Evolutionary conservation across 2,329 filamentous ascomycete genomes (phyloP), one percentile per base, ranked within the genome.

Genomic region (Colletotrichum tabaci): DNA sequence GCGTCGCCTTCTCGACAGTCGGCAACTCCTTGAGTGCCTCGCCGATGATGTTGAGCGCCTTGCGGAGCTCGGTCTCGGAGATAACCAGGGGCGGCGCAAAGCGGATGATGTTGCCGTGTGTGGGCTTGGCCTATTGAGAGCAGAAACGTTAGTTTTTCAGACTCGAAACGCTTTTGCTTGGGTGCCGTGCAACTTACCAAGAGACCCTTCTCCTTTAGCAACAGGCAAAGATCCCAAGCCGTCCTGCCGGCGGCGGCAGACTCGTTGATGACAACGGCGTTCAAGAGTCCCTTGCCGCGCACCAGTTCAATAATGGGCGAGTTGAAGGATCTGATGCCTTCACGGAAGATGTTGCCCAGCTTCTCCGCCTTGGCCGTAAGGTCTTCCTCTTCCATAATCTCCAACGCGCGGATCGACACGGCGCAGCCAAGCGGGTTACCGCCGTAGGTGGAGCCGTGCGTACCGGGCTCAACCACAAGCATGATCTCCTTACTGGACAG

Each of bases 391-490:
- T 96, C 91, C 76, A 99, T 92, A 66, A 99, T 89, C 87, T 99
- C 95, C 55, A 99, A 88, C 23, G 96, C 96, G 74, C 95, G 93
- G 80, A 99, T 98, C 30, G 96, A 97, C 40, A 99, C 94, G 49
- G 96, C 96, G 77, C 95, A 98, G 30, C 95, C 96, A 15, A 99
- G 88, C 21, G 96, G 96, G 84, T 99, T 99, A 61, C 96, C 96
- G 73, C 96, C 96, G 79, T 98, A 99, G n/a, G 96, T 99, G 52
- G 94, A 98, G 60, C 96, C 96, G 83, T 99, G 96, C 35, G 96
- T 98, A 72, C 96, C 96, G 35, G 96, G 94, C 87, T 99, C 96
- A 74, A 99, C 88, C 12, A 96, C 96, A 75, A 98, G 89, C 95
- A 99, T 98, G 74, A 98, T 88, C 68, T 98, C 95, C 84, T 93